Percentiles rank a stretch among this genome's conserved stretches.
These are phyloP conservation scores for Aspergillus bombycis DNA, from an alignment of 2,329 filamentous ascomycete species.

Conservation along the genomic window DNA sequence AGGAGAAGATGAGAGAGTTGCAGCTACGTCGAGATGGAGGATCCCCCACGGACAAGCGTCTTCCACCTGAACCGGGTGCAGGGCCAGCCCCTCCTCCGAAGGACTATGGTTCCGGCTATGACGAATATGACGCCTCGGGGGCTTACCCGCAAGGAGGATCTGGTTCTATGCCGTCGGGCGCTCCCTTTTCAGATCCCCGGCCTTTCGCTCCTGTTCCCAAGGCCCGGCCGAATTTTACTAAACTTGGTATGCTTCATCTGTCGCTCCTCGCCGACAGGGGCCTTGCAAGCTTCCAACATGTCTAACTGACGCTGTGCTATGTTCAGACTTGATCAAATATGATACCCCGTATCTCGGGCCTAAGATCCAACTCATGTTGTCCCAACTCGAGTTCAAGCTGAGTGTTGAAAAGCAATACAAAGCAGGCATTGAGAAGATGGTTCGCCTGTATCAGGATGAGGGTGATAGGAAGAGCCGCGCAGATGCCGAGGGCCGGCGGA, in stretches of 20 bases:
- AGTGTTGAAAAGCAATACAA: slow-evolving; percentile 99
- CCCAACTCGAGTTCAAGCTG: slow-evolving; percentile 97
- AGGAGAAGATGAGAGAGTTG: slow-evolving; percentile 86
- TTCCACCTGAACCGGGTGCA: slow-evolving; percentile 45
- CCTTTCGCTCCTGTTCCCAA: slow-evolving; percentile 71
- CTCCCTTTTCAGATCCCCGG: slow-evolving; percentile 75
- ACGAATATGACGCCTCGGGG: slow-evolving; percentile 64
- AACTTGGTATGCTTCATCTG: slow-evolving; percentile 73
- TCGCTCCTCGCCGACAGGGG: background rate
- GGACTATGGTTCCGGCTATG: slow-evolving; percentile 57
- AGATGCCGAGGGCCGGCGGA: slow-evolving; percentile 83
- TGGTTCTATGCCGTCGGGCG: slow-evolving; percentile 77
- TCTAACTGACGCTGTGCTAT: slow-evolving; percentile 13
- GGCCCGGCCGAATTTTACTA: slow-evolving; percentile 86
- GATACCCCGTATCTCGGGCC: slow-evolving; percentile 94
- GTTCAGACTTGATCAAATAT: slow-evolving; percentile 92
- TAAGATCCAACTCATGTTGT: slow-evolving; percentile 98
- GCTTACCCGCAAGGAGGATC: slow-evolving; percentile 64
- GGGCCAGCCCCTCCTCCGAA: slow-evolving; percentile 73
- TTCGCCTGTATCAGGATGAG: slow-evolving; percentile 94
- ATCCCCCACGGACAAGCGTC: slow-evolving; percentile 52
- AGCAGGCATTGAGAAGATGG: slow-evolving; percentile 99
- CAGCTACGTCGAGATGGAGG: slow-evolving; percentile 69
- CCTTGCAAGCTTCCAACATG: background rate
- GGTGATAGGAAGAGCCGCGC: slow-evolving; percentile 93